These are phyloP conservation scores for Amaranthus hypochondriacus DNA, from an alignment of 148 eudicot species.

Conservation along the genomic window DNA sequence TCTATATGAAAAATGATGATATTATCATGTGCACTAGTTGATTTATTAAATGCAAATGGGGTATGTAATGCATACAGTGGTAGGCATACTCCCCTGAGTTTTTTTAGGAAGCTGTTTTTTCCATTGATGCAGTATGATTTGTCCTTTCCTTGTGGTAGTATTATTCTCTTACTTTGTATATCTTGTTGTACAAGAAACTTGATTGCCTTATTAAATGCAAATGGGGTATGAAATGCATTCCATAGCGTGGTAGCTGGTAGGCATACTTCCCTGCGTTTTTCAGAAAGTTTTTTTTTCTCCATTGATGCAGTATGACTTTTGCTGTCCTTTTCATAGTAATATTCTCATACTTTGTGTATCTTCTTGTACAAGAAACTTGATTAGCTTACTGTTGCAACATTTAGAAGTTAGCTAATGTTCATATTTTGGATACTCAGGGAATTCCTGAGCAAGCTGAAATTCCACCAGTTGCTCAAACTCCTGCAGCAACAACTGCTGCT, in stretches of 20 bases:
- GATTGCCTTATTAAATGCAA: background rate
- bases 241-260: too few species aligned
- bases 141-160: background rate
- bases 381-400: background rate
- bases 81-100: background rate
- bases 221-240: too few species aligned
- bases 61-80: too few species aligned
- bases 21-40: too few species aligned
- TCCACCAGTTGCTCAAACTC: conserved; percentile 54
- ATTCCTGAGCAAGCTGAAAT: conserved; percentile 72
- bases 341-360: background rate
- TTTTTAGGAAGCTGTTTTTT: background rate
- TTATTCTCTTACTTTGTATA: background rate
- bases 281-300: too few species aligned
- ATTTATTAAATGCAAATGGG: too few species aligned
- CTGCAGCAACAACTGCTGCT: conserved; percentile 32
- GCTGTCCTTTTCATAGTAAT: background rate
- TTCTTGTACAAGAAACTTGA: background rate
- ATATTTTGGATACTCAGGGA: conserved; percentile 40
- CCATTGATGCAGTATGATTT: background rate
- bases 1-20: too few species aligned
- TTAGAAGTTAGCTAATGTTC: background rate
- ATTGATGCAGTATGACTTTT: background rate
- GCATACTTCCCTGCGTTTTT: too few species aligned
- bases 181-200: background rate